Percentiles rank a stretch among this genome's conserved stretches.
Evolutionary conservation across 208 protist genomes (phyloP).

Genomic region (Herpetomonas samuelpessoai): DNA sequence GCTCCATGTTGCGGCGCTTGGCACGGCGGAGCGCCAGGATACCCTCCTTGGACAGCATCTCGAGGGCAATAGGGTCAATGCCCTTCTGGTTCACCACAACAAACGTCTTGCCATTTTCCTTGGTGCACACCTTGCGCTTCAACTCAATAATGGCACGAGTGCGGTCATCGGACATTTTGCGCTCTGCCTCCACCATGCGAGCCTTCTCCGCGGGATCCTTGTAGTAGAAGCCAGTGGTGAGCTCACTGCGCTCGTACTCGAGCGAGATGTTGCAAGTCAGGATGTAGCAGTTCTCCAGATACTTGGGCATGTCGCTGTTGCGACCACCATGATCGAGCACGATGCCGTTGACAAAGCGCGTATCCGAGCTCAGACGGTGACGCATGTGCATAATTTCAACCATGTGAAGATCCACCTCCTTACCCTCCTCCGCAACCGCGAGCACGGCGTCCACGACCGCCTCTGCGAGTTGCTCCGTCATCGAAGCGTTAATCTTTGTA

Average conservation of each 20-base stretch:
- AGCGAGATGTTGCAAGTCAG: slow-evolving; percentile 99
- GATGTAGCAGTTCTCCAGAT: slow-evolving; percentile 97
- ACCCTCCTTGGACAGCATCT: slow-evolving; percentile 98
- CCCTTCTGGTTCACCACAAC: slow-evolving; percentile 99
- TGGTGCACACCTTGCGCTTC: slow-evolving; percentile 96
- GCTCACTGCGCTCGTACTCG: slow-evolving; percentile 99
- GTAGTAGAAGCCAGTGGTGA: slow-evolving; percentile 99
- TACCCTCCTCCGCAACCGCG: slow-evolving; percentile 74
- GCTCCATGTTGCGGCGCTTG: slow-evolving; percentile 99
- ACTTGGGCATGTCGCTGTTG: slow-evolving; percentile 98
- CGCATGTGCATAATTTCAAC: slow-evolving; percentile 99
- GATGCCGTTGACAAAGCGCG: slow-evolving; percentile 97
- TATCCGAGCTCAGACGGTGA: slow-evolving; percentile 96
- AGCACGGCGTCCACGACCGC: slow-evolving; percentile 97
- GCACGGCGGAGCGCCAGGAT: slow-evolving; percentile 99
- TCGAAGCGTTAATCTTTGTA: slow-evolving; percentile 92
- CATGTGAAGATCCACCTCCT: slow-evolving; percentile 98
- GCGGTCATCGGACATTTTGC: slow-evolving; percentile 96
- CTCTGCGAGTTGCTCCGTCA: slow-evolving; percentile 88
- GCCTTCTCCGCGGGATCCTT: slow-evolving; percentile 96
- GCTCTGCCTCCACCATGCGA: slow-evolving; percentile 96
- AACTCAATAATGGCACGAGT: slow-evolving; percentile 98
- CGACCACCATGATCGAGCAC: slow-evolving; percentile 99
- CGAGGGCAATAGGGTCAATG: slow-evolving; percentile 99
- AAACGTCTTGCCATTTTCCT: slow-evolving; percentile 95